These are phyloP conservation scores for Brassica nigra DNA, from an alignment of 345 rosid genomes.

Conservation along the genomic window DNA sequence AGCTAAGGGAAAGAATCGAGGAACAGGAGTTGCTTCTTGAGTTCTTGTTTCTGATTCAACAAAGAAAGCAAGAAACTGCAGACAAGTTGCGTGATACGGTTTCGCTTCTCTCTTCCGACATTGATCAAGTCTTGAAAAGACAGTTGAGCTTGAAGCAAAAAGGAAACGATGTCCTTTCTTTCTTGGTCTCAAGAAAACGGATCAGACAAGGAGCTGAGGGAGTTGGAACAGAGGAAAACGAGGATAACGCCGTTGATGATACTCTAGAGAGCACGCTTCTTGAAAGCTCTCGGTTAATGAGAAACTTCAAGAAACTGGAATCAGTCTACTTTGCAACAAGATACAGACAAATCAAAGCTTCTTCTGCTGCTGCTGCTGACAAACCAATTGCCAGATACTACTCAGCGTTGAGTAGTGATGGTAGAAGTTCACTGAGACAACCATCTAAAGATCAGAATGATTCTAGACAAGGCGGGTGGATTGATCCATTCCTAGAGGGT, in stretches of 20 bases:
- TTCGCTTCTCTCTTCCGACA: slow-evolving; percentile 74
- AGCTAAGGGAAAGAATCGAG: slow-evolving; percentile 74
- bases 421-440: slow-evolving; percentile 69
- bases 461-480: slow-evolving; percentile 71
- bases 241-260: slow-evolving; percentile 35
- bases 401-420: slow-evolving; percentile 63
- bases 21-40: slow-evolving; percentile 86
- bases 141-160: slow-evolving; percentile 59
- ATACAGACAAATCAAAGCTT: slow-evolving; percentile 56
- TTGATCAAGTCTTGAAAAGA: slow-evolving; percentile 73
- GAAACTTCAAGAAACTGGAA: slow-evolving; percentile 88
- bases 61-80: slow-evolving; percentile 74
- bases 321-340: slow-evolving; percentile 82
- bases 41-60: slow-evolving; percentile 74
- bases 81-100: slow-evolving; percentile 65
- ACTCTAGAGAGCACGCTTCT: slow-evolving; percentile 47
- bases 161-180: slow-evolving; percentile 62
- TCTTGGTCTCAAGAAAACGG: slow-evolving; percentile 71
- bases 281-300: slow-evolving; percentile 75
- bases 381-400: slow-evolving; percentile 51
- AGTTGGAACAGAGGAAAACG: slow-evolving; percentile 47
- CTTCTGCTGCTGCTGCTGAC: slow-evolving; percentile 33
- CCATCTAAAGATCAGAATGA: slow-evolving; percentile 49
- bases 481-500: slow-evolving; percentile 92
- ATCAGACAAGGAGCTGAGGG: slow-evolving; percentile 55